These are phyloP conservation scores for Populus hybrid DNA, from an alignment of 441 rosid species.

Conservation along the genomic window DNA sequence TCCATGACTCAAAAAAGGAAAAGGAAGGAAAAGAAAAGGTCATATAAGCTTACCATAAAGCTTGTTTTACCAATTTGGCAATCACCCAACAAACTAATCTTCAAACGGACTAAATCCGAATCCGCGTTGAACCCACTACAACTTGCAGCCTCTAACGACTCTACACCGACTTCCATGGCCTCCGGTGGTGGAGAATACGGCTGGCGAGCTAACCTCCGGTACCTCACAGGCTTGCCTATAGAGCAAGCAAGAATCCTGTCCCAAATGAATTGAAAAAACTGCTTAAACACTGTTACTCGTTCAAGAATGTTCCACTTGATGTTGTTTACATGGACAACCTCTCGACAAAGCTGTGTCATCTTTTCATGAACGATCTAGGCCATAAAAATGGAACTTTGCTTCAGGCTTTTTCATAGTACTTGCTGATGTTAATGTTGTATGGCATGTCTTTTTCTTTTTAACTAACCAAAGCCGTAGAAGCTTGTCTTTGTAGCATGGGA, in stretches of 20 bases:
- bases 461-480: constrained; percentile 14
- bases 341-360: constrained; percentile 51
- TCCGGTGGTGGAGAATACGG: constrained; percentile 39
- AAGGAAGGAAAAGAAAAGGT: not conserved
- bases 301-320: constrained; percentile 51
- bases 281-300: constrained; percentile 51
- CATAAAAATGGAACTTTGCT: constrained; percentile 29
- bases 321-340: constrained; percentile 44
- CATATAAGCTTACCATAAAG: constrained; percentile 56
- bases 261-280: constrained; percentile 66
- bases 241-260: constrained; percentile 71
- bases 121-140: constrained; percentile 43
- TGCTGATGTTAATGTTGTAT: not conserved
- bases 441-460: not conserved
- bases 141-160: constrained; percentile 13
- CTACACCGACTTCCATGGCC: constrained; percentile 13
- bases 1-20: not conserved
- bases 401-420: constrained; percentile 14
- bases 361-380: constrained; percentile 37
- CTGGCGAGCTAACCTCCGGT: constrained; percentile 46
- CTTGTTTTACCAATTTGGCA: constrained; percentile 89
- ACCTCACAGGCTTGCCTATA: constrained; percentile 51
- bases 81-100: constrained; percentile 85
- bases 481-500: not conserved
- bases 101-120: constrained; percentile 75